Evolutionary conservation across 495 filamentous ascomycete species (phyloP).

Genomic region (Choiromyces venosus): DNA sequence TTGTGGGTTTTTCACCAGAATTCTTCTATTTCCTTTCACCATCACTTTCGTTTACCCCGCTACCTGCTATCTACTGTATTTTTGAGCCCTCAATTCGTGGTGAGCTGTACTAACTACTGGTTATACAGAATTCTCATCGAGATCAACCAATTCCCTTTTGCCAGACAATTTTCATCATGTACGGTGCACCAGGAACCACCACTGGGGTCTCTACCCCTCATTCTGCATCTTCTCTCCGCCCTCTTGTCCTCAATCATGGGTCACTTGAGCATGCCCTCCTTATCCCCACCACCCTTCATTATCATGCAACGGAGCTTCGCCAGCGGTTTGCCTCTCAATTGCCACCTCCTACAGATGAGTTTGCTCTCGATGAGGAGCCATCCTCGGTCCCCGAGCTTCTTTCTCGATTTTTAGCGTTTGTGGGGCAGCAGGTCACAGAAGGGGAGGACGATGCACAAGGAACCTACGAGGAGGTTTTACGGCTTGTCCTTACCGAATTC

Average conservation of each 20-base stretch:
- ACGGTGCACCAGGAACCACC: slow-evolving; percentile 69
- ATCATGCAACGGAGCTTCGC: slow-evolving; percentile 87
- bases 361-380: slow-evolving; percentile 95
- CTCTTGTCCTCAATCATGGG: slow-evolving; percentile 82
- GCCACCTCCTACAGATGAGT: slow-evolving; percentile 86
- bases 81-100: neutral
- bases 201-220: slow-evolving; percentile 94
- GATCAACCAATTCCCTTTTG: slow-evolving; percentile 25
- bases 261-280: slow-evolving; percentile 92
- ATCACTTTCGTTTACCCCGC: neutral
- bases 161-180: slow-evolving; percentile 57
- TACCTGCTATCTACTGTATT: neutral
- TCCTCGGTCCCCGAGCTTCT: slow-evolving; percentile 88
- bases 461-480: slow-evolving; percentile 79
- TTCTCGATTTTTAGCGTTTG: slow-evolving; percentile 81
- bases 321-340: slow-evolving; percentile 77
- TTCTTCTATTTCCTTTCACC: slow-evolving; percentile 8
- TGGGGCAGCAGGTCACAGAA: slow-evolving; percentile 77
- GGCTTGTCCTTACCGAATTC: slow-evolving; percentile 85
- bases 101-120: slow-evolving; percentile 20
- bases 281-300: slow-evolving; percentile 88
- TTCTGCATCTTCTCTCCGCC: slow-evolving; percentile 78
- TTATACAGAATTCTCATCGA: slow-evolving; percentile 14
- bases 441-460: slow-evolving; percentile 83
- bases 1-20: slow-evolving; percentile 7